A percentile compares a stretch with the other conserved stretches of the same genome.
Conservation (phyloP, 768 basidiomycete genomes). For the Tephrocybe sp. region DNA sequence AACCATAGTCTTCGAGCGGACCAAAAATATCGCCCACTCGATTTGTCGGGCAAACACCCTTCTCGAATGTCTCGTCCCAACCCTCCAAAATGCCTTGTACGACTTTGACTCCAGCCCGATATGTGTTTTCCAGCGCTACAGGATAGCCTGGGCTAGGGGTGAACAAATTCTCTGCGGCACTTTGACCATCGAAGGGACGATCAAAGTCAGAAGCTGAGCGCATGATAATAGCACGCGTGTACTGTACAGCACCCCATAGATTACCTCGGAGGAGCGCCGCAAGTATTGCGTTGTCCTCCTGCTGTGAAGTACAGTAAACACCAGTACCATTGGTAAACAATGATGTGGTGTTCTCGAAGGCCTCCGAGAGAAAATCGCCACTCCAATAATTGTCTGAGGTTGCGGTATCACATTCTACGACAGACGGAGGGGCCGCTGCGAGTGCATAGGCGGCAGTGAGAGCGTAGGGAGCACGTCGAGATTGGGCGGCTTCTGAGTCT, state of each 20-base stretch:
- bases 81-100: slow-evolving; percentile 9
- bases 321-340: slow-evolving; percentile 12
- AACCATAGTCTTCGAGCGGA: neutral
- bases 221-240: slow-evolving; percentile 8
- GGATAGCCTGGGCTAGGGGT: slow-evolving; percentile 4
- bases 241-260: slow-evolving; percentile 7
- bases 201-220: slow-evolving; percentile 14
- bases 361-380: slow-evolving; percentile 6
- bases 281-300: slow-evolving; percentile 14
- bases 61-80: slow-evolving; percentile 9
- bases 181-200: slow-evolving; percentile 11
- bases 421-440: slow-evolving; percentile 11
- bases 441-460: slow-evolving; percentile 1
- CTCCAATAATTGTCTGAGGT: slow-evolving; percentile 15
- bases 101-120: slow-evolving; percentile 13
- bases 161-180: slow-evolving; percentile 11
- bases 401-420: slow-evolving; percentile 13
- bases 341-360: slow-evolving; percentile 13
- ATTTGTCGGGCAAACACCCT: slow-evolving; percentile 8
- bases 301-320: slow-evolving; percentile 14
- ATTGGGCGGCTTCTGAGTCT: slow-evolving; percentile 8
- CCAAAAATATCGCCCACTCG: slow-evolving; percentile 9
- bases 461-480: slow-evolving; percentile 3
- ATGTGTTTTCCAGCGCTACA: slow-evolving; percentile 9
- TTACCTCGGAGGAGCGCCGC: slow-evolving; percentile 5